Evolutionary conservation across 2,329 filamentous ascomycete genomes (phyloP).

Genomic region (Sarocladiaceae sp.): DNA sequence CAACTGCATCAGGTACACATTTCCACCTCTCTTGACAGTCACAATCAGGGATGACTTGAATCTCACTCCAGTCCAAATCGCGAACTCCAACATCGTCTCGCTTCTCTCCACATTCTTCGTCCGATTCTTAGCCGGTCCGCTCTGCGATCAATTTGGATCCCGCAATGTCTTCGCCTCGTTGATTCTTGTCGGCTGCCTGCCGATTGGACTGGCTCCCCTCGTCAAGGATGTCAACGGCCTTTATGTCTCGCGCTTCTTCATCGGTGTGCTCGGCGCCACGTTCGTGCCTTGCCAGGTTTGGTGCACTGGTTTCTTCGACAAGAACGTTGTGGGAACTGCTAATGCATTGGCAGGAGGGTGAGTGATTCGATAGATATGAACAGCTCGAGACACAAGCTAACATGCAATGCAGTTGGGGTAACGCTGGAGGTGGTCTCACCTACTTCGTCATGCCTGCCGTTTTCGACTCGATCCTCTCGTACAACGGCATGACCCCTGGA

Average conservation of each 20-base stretch:
- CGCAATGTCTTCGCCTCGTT: slow-evolving; percentile 74
- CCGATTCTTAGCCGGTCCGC: slow-evolving; percentile 71
- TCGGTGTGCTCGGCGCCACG: slow-evolving; percentile 71
- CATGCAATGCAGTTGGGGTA: slow-evolving; percentile 61
- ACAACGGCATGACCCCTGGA: slow-evolving; percentile 56
- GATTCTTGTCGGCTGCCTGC: slow-evolving; percentile 74
- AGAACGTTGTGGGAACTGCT: slow-evolving; percentile 83
- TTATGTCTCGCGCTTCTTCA: slow-evolving; percentile 73
- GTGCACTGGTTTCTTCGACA: slow-evolving; percentile 91
- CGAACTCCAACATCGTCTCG: slow-evolving; percentile 89
- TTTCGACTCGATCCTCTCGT: slow-evolving; percentile 67
- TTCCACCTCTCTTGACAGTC: slow-evolving; percentile 73
- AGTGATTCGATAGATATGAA: slow-evolving; percentile 61
- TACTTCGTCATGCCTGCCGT: slow-evolving; percentile 94
- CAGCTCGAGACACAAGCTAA: no score
- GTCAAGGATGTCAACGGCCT: slow-evolving; percentile 60
- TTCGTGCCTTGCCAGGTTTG: slow-evolving; percentile 90
- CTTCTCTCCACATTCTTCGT: slow-evolving; percentile 67
- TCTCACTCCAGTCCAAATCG: slow-evolving; percentile 66
- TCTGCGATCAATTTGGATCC: slow-evolving; percentile 83
- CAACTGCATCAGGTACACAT: slow-evolving; percentile 58
- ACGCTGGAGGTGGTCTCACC: slow-evolving; percentile 83
- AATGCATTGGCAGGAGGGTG: slow-evolving; percentile 82
- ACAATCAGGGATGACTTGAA: slow-evolving; percentile 77
- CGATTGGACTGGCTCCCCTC: slow-evolving; percentile 76